A percentile compares a stretch with the other conserved stretches of the same genome.
phyloP scores from a whole-genome alignment of 1,284 basidiomycete genomes.

The Ustilago trichophora region DNA sequence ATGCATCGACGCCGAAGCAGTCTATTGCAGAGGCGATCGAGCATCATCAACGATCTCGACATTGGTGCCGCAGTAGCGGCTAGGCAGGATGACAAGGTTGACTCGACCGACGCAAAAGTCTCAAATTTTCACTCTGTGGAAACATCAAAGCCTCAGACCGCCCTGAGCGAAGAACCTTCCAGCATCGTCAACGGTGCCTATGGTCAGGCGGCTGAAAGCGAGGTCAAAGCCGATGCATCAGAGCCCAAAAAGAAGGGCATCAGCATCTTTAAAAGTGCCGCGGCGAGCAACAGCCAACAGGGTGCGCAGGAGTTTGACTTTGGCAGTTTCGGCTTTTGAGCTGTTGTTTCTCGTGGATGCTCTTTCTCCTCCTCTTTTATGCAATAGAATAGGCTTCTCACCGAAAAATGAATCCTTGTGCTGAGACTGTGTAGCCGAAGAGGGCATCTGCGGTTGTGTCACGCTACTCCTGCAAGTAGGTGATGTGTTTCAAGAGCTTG shows the following conservation, averaged over 20 bases:
- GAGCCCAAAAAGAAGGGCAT: slow-evolving; percentile 41
- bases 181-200: neutral
- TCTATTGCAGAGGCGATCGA: slow-evolving; percentile 37
- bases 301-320: slow-evolving; percentile 57
- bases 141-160: neutral
- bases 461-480: no score
- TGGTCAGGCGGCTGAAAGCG: neutral
- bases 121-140: neutral
- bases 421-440: neutral
- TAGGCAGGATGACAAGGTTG: neutral
- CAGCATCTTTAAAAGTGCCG: slow-evolving; percentile 46
- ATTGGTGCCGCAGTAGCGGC: slow-evolving; percentile 14
- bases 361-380: neutral
- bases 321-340: slow-evolving; percentile 52
- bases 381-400: neutral
- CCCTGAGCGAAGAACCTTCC: neutral
- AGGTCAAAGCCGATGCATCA: neutral
- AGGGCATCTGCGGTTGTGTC: no score
- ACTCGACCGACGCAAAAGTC: neutral
- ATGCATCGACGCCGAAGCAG: slow-evolving; percentile 36
- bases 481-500: neutral
- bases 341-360: neutral
- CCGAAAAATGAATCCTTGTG: neutral
- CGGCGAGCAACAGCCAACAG: slow-evolving; percentile 47
- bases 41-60: slow-evolving; percentile 53